Base-by-base conservation (phyloP, 768 basidiomycete genomes). In the Tylopilus intermedius region DNA sequence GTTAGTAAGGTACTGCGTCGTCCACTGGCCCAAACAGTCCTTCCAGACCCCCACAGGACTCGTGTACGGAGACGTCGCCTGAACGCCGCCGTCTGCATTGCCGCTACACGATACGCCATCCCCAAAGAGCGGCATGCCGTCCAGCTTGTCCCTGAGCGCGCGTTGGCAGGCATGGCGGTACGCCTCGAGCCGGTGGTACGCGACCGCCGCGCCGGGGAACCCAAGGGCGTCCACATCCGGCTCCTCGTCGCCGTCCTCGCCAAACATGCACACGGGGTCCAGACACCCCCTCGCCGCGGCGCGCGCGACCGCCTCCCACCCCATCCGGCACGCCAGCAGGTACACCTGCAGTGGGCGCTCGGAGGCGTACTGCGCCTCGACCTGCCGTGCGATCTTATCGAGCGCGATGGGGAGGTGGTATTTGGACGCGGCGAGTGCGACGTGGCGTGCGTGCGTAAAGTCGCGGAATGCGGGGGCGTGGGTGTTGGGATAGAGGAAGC, bases 401-500 rank as follows among this genome's bases (percentile, higher is more conserved):
- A 53, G 52, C 24, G 33, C 52, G 41, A 18, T n/a, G 33, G 32
- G 1, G 39, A 53, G 43, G 40, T 10, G 18, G 47, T 53, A 53
- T 43, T 53, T 53, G 41, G 52, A 49, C 2, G 52, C 52, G 10
- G 47, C 33, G 42, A 37, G 9, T 9, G 53, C 49, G 38, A 51
- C 53, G 24, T 18, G 32, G 49, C n/a, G 39, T 0, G 53, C 53
- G 38, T 54, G 53, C 1, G 3, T 0, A 13, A 37, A 24, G 26
- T 27, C 3, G 18, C 15, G 30, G 15, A 54, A 54, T 4, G 15
- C 0, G 1, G 29, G 21, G 8, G 22, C 8, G 35, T 6, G 48
- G 15, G 48, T 39, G 48, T 44, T 50, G 33, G 53, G 53, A 27
- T 50, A 50, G 42, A 50, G 41, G 22, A 54, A 24, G n/a, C 53